These are phyloP conservation scores for Tranzscheliella williamsii DNA, from an alignment of 1,284 basidiomycete species.

Conservation along the genomic window DNA sequence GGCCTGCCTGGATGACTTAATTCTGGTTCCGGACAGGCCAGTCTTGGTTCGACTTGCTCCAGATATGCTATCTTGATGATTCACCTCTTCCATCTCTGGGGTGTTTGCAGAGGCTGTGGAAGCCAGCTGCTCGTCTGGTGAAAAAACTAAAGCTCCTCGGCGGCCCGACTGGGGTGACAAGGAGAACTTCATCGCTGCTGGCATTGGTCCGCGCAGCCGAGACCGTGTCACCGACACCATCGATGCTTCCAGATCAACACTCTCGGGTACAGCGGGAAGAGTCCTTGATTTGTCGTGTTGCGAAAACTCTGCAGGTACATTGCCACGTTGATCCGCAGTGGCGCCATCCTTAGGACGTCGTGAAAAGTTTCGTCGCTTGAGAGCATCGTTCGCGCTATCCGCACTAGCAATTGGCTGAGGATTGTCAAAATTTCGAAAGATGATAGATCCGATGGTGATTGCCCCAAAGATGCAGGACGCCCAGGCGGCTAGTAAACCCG, in stretches of 20 bases:
- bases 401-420: conserved; percentile 17
- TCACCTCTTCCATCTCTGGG: conserved; percentile 9
- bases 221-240: conserved; percentile 10
- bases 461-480: conserved; percentile 37
- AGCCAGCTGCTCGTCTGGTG: conserved; percentile 14
- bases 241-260: conserved; percentile 34
- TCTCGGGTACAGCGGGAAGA: conserved; percentile 50
- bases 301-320: neutral
- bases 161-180: conserved; percentile 9
- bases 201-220: conserved; percentile 5
- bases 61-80: too few relatives aligned
- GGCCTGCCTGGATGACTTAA: too few relatives aligned
- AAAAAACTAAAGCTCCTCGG: conserved; percentile 17
- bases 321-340: too few relatives aligned
- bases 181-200: conserved; percentile 19
- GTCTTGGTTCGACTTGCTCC: too few relatives aligned
- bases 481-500: conserved; percentile 13
- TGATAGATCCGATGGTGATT: conserved; percentile 36
- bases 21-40: too few relatives aligned
- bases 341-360: too few relatives aligned
- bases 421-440: conserved; percentile 41
- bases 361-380: conserved; percentile 1
- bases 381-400: too few relatives aligned
- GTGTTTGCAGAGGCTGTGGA: conserved; percentile 11
- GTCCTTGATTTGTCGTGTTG: conserved; percentile 26